Conservation (phyloP, 1,139 yeast genomes). For the Zygosaccharomyces pseudobailii region DNA sequence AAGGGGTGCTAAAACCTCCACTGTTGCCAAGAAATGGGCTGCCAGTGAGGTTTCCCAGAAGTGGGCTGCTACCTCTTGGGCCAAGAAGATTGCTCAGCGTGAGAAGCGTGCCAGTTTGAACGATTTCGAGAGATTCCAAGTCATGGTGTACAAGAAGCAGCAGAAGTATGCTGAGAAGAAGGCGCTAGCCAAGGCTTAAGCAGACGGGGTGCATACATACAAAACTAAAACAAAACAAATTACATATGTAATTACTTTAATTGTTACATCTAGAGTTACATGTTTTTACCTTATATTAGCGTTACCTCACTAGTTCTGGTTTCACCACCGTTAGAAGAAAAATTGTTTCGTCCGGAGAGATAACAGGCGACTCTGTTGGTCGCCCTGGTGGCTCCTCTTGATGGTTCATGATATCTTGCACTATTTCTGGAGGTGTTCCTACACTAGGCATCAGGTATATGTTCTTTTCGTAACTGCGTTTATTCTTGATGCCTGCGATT, state of each 20-base stretch:
- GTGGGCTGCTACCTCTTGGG: slow-evolving; percentile 95
- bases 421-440: slow-evolving; percentile 1
- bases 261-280: slow-evolving; percentile 5
- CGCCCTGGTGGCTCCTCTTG: neutral
- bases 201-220: slow-evolving; percentile 2
- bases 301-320: slow-evolving; percentile 17
- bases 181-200: slow-evolving; percentile 84
- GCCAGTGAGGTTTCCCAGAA: slow-evolving; percentile 83
- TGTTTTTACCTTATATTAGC: neutral
- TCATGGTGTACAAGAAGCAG: slow-evolving; percentile 93
- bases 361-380: neutral
- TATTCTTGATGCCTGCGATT: slow-evolving; percentile 21
- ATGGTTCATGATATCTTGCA: neutral
- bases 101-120: slow-evolving; percentile 87
- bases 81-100: slow-evolving; percentile 94
- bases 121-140: slow-evolving; percentile 99
- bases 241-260: slow-evolving; percentile 3
- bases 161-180: slow-evolving; percentile 92
- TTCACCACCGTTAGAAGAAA: slow-evolving; percentile 21
- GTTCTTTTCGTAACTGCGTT: slow-evolving; percentile 22
- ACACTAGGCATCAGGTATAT: slow-evolving; percentile 21
- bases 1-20: slow-evolving; percentile 88
- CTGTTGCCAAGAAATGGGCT: slow-evolving; percentile 89
- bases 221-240: neutral
- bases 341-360: slow-evolving; percentile 6